Base-by-base conservation (phyloP, 768 basidiomycete species). In the Holtermanniella nyarrowii region DNA sequence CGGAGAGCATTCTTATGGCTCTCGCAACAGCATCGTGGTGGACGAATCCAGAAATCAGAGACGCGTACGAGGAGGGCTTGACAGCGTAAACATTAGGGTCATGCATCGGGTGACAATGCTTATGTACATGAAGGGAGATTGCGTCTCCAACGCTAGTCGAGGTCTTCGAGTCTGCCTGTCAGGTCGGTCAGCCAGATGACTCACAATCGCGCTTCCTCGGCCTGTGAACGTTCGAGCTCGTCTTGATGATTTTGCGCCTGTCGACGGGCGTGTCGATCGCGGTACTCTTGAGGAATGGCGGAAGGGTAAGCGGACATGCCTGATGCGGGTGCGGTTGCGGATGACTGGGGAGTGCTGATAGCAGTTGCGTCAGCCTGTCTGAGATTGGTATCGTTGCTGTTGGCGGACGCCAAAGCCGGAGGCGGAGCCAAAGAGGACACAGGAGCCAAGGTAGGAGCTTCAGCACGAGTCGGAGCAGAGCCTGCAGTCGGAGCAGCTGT, bases 231-330 rank as follows among this genome's bases (percentile, higher is more conserved):
- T 23, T 26, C 39, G 21, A 58, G 58, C 25, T 57, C 26, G n/a
- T 53, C 31, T 25, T 42, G 44, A 37, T 50, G 44, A 21, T 50
- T 46, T 31, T 48, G 23, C 45, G 51, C 59, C 58, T 54, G 58
- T n/a, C 46, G 21, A 16, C 53, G 52, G 27, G 60, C 26, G 55
- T 66, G 65, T 22, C 62, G 45, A 18, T 48, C 58, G 25, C 62
- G 42, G 41, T 66, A 66, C 11, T 66, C 62, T 26, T 52, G 56
- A 1, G 65, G 65, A 5, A 66, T 66, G 24, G 53, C 60, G 21
- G 56, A 53, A 23, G 60, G 16, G 27, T 48, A 48, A 4, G 16
- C 46, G 14, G 46, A 20, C 23, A 22, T 44, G 42, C 42, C n/a
- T n/a, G n/a, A n/a, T n/a, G n/a, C n/a, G n/a, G n/a, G n/a, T n/a